phyloP scores from a whole-genome alignment of 75 land plant species.

The Selaginella moellendorffii region DNA sequence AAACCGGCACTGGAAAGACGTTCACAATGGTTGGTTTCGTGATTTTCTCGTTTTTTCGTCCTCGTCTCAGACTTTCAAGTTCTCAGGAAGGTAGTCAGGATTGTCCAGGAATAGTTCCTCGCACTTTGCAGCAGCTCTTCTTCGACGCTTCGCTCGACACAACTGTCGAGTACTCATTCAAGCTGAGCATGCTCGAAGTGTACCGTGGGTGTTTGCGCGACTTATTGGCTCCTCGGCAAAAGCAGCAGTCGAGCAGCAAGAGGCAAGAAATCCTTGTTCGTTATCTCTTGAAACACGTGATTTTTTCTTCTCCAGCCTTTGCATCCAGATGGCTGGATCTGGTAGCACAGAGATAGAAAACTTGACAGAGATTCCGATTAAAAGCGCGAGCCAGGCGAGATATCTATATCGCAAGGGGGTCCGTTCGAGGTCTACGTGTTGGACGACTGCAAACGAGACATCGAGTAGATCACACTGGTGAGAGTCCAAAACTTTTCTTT shows the following conservation, averaged over 20 bases:
- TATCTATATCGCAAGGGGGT: neutral
- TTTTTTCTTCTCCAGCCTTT: neutral
- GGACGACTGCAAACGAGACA: conserved; percentile 4
- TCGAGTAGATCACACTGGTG: conserved; percentile 7
- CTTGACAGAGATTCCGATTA: neutral
- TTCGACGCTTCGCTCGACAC: conserved; percentile 38
- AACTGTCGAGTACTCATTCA: conserved; percentile 27
- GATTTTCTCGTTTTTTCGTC: too few species aligned
- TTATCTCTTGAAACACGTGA: too few species aligned
- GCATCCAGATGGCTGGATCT: neutral
- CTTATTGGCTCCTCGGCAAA: conserved; percentile 31
- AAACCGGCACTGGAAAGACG: conserved; percentile 79
- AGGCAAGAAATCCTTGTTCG: too few species aligned
- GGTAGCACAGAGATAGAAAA: neutral
- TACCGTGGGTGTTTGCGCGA: conserved; percentile 64
- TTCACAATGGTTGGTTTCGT: conserved; percentile 52
- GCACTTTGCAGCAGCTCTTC: conserved; percentile 38
- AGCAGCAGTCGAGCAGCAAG: too few species aligned
- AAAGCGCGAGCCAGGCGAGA: neutral
- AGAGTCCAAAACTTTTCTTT: too few species aligned
- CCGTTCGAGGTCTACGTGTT: neutral
- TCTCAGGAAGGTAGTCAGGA: conserved; percentile 62
- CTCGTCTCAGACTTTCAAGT: neutral
- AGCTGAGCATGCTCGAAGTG: conserved; percentile 78
- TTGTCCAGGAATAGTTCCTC: conserved; percentile 55